Conservation (phyloP, 2,329 filamentous ascomycete species). For the Aspergillus ibericus region DNA sequence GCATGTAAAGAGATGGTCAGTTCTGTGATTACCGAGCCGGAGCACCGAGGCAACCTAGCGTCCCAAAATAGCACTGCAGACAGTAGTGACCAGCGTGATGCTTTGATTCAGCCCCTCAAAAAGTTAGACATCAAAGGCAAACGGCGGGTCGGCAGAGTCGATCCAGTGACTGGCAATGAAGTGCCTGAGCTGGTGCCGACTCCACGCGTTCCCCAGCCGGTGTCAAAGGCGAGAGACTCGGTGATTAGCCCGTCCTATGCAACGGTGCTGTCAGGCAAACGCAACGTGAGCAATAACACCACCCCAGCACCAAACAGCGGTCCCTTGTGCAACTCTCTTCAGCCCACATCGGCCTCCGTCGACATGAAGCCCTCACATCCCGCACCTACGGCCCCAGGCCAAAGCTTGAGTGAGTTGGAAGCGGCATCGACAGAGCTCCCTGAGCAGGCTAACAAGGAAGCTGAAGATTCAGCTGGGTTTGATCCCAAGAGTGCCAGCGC, state of each 20-base stretch:
- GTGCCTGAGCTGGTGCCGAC: background rate
- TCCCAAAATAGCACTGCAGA: background rate
- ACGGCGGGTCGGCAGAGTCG: background rate
- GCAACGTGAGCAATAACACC: background rate
- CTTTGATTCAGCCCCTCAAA: background rate
- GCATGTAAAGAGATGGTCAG: background rate
- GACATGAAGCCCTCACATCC: too few species aligned
- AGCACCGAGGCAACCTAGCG: background rate
- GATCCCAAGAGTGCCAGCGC: too few species aligned
- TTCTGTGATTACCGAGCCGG: background rate
- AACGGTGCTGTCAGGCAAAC: background rate
- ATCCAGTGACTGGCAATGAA: background rate
- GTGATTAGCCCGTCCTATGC: background rate
- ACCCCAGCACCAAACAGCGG: background rate
- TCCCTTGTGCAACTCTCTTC: background rate
- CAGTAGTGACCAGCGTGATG: background rate
- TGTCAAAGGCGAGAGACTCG: background rate
- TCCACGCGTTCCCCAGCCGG: background rate
- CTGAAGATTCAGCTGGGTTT: too few species aligned
- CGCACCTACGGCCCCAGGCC: too few species aligned
- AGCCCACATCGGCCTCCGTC: background rate
- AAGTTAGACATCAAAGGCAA: slow-evolving; percentile 1
- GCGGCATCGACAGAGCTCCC: too few species aligned
- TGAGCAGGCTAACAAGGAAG: too few species aligned
- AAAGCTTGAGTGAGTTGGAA: too few species aligned